These are phyloP conservation scores for Penicillium sp. DNA, from an alignment of 2,329 filamentous ascomycete species.

Conservation along the genomic window DNA sequence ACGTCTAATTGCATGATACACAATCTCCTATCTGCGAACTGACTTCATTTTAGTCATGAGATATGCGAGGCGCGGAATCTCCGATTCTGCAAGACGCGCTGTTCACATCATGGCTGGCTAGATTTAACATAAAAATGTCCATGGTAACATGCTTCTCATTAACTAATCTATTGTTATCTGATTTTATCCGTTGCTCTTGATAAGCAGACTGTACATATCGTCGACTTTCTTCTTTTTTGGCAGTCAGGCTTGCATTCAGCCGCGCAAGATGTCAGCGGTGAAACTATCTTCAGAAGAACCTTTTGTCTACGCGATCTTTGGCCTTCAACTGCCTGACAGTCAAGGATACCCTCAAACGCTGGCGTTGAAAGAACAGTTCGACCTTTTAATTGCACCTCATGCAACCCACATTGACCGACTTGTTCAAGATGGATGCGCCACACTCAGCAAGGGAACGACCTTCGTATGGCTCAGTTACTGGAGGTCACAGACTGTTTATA, in stretches of 20 bases:
- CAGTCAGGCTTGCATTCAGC: neutral
- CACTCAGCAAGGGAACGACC: slow-evolving; percentile 22
- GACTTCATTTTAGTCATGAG: neutral
- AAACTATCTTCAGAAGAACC: slow-evolving; percentile 5
- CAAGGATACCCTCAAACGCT: neutral
- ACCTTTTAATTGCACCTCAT: slow-evolving; percentile 6
- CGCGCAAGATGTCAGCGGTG: slow-evolving; percentile 5
- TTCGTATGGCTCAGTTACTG: slow-evolving; percentile 22
- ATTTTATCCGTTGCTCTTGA: too few relatives aligned
- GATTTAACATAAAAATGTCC: too few relatives aligned
- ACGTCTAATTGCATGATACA: neutral
- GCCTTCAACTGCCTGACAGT: slow-evolving; percentile 9
- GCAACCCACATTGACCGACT: slow-evolving; percentile 11
- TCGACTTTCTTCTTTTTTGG: too few relatives aligned
- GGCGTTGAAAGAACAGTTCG: slow-evolving; percentile 2
- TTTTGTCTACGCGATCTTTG: slow-evolving; percentile 17
- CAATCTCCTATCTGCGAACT: neutral
- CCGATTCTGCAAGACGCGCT: neutral
- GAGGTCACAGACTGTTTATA: slow-evolving; percentile 7
- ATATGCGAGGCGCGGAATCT: neutral
- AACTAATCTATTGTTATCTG: too few relatives aligned
- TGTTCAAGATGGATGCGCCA: slow-evolving; percentile 8
- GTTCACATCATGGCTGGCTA: neutral
- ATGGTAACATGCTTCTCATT: too few relatives aligned
- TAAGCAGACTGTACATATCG: neutral